Percentiles rank a stretch among this genome's conserved stretches.
Conservation (phyloP, 768 basidiomycete genomes). For the Boletus barrowsii region DNA sequence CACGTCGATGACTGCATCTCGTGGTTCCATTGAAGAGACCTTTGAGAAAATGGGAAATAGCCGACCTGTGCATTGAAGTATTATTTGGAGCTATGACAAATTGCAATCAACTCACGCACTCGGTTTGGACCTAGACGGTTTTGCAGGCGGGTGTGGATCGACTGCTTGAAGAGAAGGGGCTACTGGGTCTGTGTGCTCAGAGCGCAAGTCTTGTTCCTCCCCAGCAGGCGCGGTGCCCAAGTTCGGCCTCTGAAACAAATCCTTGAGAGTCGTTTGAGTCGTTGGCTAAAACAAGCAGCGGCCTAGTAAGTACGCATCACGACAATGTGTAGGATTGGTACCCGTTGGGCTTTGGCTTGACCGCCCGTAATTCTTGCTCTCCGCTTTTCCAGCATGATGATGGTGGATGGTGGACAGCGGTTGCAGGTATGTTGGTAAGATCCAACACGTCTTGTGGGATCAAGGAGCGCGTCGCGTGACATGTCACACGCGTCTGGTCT, state of each 20-base stretch:
- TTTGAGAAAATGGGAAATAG: constrained; percentile 29
- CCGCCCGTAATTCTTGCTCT: constrained; percentile 16
- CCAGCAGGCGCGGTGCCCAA: background rate
- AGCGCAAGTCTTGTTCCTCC: background rate
- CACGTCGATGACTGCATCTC: constrained; percentile 5
- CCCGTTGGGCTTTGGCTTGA: constrained; percentile 15
- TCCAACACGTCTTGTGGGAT: background rate
- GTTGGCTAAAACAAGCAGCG: constrained; percentile 6
- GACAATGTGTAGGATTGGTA: constrained; percentile 2
- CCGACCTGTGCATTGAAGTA: constrained; percentile 13
- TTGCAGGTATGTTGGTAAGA: background rate
- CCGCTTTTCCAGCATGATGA: constrained; percentile 25
- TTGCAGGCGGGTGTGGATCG: constrained; percentile 1
- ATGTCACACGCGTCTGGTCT: constrained; percentile 11
- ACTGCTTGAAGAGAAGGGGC: background rate
- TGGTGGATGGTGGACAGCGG: background rate
- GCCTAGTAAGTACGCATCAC: constrained; percentile 7
- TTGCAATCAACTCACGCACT: constrained; percentile 17
- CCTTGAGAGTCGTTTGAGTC: constrained; percentile 28
- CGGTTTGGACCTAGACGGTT: constrained; percentile 6
- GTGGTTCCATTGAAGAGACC: background rate
- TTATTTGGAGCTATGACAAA: background rate
- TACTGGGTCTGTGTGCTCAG: background rate
- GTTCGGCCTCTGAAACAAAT: constrained; percentile 22
- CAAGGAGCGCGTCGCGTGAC: constrained; percentile 26